Percentiles rank a stretch among this genome's conserved stretches.
Evolutionary conservation across 1,139 yeast genomes (phyloP).

Genomic region (Sugiyamaella paludigena): DNA sequence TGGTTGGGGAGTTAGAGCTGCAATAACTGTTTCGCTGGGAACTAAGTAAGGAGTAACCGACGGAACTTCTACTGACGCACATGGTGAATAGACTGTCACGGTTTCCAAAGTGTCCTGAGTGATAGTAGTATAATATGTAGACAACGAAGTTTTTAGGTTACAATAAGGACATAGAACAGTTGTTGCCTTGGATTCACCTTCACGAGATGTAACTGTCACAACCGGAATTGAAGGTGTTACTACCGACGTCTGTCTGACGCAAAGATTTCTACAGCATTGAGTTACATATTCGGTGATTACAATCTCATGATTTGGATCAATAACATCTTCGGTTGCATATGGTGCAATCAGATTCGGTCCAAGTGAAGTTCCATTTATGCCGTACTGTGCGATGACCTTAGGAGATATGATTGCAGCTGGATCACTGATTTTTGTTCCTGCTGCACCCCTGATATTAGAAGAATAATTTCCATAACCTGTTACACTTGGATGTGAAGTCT

Average conservation of each 20-base stretch:
- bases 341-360: conserved; percentile 11
- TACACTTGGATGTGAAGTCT: no score
- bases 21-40: conserved; percentile 3
- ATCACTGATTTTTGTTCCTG: no score
- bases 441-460: no score
- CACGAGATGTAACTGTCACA: conserved; percentile 17
- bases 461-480: no score
- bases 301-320: conserved; percentile 6
- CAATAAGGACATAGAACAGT: conserved; percentile 24
- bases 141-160: conserved; percentile 19
- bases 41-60: conserved; percentile 16
- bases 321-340: conserved; percentile 4
- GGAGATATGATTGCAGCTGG: not conserved
- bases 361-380: not conserved
- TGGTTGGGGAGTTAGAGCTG: not conserved
- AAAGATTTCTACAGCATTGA: conserved; percentile 20
- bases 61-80: conserved; percentile 11
- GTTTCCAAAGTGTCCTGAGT: conserved; percentile 2
- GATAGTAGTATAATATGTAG: conserved; percentile 15
- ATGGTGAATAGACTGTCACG: conserved; percentile 16
- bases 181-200: conserved; percentile 1
- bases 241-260: conserved; percentile 16
- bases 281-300: conserved; percentile 19
- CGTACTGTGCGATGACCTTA: conserved; percentile 8
- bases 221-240: conserved; percentile 21